phyloP scores from a whole-genome alignment of 1,284 basidiomycete species.

The Papiliotrema terrestris region DNA sequence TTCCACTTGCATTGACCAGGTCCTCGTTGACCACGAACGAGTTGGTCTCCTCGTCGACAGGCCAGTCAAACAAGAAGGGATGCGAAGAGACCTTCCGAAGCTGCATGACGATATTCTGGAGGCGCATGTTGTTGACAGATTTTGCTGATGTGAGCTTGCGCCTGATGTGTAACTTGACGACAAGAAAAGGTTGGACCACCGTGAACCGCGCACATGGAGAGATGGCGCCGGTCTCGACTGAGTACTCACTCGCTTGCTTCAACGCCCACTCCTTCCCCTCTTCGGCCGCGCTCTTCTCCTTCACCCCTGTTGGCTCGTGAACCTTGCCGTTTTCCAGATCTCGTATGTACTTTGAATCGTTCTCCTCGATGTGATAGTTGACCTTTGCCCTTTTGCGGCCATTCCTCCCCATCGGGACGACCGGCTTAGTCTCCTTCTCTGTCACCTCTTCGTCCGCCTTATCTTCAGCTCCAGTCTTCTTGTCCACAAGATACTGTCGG shows the following conservation, averaged over 20 bases:
- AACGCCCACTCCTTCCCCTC: conserved; percentile 58
- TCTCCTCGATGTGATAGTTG: conserved; percentile 56
- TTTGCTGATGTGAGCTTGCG: conserved; percentile 55
- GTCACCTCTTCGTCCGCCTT: conserved; percentile 17
- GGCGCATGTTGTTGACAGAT: conserved; percentile 82
- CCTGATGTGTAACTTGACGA: not conserved
- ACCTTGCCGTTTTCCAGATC: conserved; percentile 56
- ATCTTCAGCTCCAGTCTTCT: conserved; percentile 38
- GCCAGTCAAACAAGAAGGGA: conserved; percentile 90
- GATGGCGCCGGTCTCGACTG: too few species aligned
- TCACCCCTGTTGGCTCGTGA: conserved; percentile 36
- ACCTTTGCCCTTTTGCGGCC: conserved; percentile 45
- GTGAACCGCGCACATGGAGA: too few species aligned
- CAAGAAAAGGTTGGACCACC: not conserved
- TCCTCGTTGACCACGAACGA: conserved; percentile 66
- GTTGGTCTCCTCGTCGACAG: conserved; percentile 62
- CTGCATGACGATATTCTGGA: conserved; percentile 94
- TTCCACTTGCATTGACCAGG: conserved; percentile 81
- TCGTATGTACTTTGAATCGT: conserved; percentile 67
- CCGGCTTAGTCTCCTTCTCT: conserved; percentile 14
- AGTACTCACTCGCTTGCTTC: conserved; percentile 59
- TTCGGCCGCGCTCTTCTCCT: conserved; percentile 51
- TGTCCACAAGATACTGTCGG: conserved; percentile 61
- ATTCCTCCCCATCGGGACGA: conserved; percentile 29
- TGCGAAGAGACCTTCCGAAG: conserved; percentile 88